Evolutionary conservation across 768 basidiomycete genomes (phyloP), one percentile per base, ranked within the genome.

Genomic region (Termitomyces sp.): DNA sequence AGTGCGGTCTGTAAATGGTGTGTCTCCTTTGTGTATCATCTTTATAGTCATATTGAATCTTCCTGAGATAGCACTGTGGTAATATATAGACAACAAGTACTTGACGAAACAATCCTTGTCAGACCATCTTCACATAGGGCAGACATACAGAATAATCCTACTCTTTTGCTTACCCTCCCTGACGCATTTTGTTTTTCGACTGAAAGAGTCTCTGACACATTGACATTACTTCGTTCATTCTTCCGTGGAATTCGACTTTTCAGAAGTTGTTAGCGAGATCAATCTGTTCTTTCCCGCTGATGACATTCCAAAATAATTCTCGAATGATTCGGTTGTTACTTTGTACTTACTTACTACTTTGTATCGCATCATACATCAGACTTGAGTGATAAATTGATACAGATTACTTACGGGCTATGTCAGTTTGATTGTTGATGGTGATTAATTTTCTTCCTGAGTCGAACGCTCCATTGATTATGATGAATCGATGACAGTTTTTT

Each of bases 1-100:
- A 61, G 7, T 73, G 72, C 57, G 67, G 67, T 16, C 50, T 70
- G 18, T 63, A 26, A 61, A 28, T 13, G 26, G 51, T 53, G 28
- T 30, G 51, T 30, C 20, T 18, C 2, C 12, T 8, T 18, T 32
- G 20, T 30, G 18, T n/a, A 18, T 38, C 28, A 24, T 53, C 18
- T 26, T 52, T 12, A 8, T 10, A 24, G 22, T 18, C n/a, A 28
- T n/a, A 4, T 40, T 9, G 35, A 30, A 14, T 10, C 4, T 52
- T 1, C 10, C 3, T 10, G 20, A 30, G 20, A 8, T 52, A 38
- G 26, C 18, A 42, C 26, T 26, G 22, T 4, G 9, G 35, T 10
- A 38, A 38, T 2, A 3, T 28, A 52, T 18, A 9, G 18, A 26
- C 10, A 33, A 12, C 10, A 24, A 16, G 1, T n/a, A n/a, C 0